Conservation (phyloP, 73 alveolate species). For the Halteria grandinella region DNA sequence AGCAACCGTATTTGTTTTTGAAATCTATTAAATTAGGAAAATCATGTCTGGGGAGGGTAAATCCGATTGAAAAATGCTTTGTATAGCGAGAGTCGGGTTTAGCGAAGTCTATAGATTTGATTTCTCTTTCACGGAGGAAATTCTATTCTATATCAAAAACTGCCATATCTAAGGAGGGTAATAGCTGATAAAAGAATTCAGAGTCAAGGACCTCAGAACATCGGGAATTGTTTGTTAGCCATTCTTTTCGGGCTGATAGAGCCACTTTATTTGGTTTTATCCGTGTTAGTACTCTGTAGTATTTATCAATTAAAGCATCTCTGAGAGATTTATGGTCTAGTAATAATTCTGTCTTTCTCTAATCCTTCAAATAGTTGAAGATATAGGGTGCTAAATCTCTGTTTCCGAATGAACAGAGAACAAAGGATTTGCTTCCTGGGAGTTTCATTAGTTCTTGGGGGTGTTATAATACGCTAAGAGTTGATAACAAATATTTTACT, state of each 20-base stretch:
- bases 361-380: not conserved
- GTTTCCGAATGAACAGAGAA: slow-evolving; percentile 23
- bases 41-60: slow-evolving; percentile 7
- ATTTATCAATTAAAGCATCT: slow-evolving; percentile 1
- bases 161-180: slow-evolving; percentile 61
- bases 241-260: slow-evolving; percentile 37
- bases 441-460: slow-evolving; percentile 31
- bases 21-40: slow-evolving; percentile 19
- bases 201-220: slow-evolving; percentile 59
- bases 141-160: slow-evolving; percentile 38
- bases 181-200: slow-evolving; percentile 52
- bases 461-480: slow-evolving; percentile 23
- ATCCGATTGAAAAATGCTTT: slow-evolving; percentile 30
- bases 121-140: slow-evolving; percentile 19
- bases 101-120: slow-evolving; percentile 9
- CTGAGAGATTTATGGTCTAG: not conserved
- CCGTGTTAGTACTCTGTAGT: not conserved
- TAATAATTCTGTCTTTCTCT: slow-evolving; percentile 4
- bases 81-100: slow-evolving; percentile 51
- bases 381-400: slow-evolving; percentile 22
- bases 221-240: slow-evolving; percentile 54
- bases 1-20: slow-evolving; percentile 33
- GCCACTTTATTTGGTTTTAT: slow-evolving; percentile 14
- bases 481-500: not conserved
- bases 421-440: slow-evolving; percentile 2